These are phyloP conservation scores for Meripilus lineatus DNA, from an alignment of 1,284 basidiomycete species.

Conservation along the genomic window DNA sequence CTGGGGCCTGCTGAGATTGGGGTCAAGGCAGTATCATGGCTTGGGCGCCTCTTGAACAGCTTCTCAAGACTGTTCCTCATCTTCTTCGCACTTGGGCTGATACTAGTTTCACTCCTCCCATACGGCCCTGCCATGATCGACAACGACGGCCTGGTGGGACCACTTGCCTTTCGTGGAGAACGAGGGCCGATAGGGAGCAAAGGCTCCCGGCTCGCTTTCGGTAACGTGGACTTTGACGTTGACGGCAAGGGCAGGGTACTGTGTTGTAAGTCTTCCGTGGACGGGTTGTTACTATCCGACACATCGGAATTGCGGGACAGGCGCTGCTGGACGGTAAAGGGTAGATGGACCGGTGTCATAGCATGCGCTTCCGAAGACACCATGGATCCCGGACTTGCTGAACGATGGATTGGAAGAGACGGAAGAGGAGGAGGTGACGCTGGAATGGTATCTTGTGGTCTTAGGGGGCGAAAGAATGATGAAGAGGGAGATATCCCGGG, in stretches of 20 bases:
- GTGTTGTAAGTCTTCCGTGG: slow-evolving; percentile 25
- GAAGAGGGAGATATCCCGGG: slow-evolving; percentile 70
- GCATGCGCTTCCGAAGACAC: slow-evolving; percentile 26
- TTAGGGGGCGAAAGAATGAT: slow-evolving; percentile 67
- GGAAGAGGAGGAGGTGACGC: slow-evolving; percentile 24
- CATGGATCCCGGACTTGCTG: slow-evolving; percentile 28
- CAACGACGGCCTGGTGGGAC: slow-evolving; percentile 23
- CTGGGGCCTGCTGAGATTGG: slow-evolving; percentile 17
- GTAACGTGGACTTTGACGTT: slow-evolving; percentile 25
- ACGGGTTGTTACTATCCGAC: slow-evolving; percentile 26
- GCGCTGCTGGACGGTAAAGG: slow-evolving; percentile 21
- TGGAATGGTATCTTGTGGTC: slow-evolving; percentile 44
- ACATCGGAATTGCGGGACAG: slow-evolving; percentile 26
- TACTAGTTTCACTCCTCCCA: slow-evolving; percentile 23
- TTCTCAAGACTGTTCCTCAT: slow-evolving; percentile 52
- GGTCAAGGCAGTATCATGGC: slow-evolving; percentile 38
- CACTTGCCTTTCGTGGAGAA: slow-evolving; percentile 16
- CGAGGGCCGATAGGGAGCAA: slow-evolving; percentile 46
- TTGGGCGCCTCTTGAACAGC: slow-evolving; percentile 50
- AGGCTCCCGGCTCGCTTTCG: slow-evolving; percentile 64
- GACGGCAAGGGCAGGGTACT: slow-evolving; percentile 18
- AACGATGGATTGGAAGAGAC: slow-evolving; percentile 14
- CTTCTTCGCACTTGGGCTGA: slow-evolving; percentile 32
- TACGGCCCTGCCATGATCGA: slow-evolving; percentile 23
- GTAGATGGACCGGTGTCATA: slow-evolving; percentile 23